Evolutionary conservation across 768 basidiomycete species (phyloP).

Genomic region (Rubroboletus satanas): DNA sequence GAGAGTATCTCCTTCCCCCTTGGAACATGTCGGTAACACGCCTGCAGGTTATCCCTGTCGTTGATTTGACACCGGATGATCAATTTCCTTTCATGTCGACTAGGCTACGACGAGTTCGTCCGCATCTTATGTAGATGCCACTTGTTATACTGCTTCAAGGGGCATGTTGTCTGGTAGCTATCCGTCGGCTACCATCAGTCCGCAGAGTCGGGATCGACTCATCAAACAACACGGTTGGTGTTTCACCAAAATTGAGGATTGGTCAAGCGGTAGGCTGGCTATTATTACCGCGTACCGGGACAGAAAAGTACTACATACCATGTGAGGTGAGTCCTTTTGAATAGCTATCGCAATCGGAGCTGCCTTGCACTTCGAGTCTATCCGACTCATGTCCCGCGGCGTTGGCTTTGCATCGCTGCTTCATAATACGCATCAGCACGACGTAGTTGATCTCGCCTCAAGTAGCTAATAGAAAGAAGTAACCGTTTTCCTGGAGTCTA

Average conservation of each 20-base stretch:
- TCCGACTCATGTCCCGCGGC: background rate
- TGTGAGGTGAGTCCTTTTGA: background rate
- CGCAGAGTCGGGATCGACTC: background rate
- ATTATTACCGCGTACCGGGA: background rate
- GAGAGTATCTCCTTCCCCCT: constrained; percentile 14
- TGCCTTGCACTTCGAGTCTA: background rate
- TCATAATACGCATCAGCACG: background rate
- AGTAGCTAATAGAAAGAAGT: too few relatives aligned
- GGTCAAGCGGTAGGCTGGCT: background rate
- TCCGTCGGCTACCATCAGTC: constrained; percentile 4
- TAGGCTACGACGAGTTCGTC: background rate
- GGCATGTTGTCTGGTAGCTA: background rate
- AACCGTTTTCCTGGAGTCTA: background rate
- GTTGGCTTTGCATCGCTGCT: background rate
- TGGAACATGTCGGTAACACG: constrained; percentile 12
- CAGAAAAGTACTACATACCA: background rate
- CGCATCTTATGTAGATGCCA: background rate
- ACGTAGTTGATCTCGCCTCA: background rate
- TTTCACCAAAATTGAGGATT: background rate
- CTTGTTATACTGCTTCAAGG: constrained; percentile 10
- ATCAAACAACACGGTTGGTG: background rate
- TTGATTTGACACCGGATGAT: constrained; percentile 8
- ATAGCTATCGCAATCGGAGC: background rate
- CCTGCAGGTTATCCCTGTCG: constrained; percentile 10
- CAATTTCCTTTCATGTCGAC: background rate